A percentile compares a stretch with the other conserved stretches of the same genome.
Conservation (phyloP, 1,284 basidiomycete genomes). For the Tetrapyrgos nigripes region DNA sequence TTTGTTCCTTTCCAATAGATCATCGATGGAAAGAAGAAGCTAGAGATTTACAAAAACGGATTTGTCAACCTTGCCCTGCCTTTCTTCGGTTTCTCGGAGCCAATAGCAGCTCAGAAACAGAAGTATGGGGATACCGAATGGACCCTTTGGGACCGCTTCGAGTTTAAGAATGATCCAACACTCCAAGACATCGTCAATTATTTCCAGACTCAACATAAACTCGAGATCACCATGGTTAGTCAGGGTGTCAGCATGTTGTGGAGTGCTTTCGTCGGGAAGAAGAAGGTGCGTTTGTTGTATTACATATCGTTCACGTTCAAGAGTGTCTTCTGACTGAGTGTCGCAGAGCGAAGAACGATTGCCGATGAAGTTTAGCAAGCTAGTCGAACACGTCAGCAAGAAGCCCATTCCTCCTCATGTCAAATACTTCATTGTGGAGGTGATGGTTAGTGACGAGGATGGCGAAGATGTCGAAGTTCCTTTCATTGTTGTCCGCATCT, state of each 20-base stretch:
- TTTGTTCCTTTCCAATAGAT: slow-evolving; percentile 57
- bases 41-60: slow-evolving; percentile 98
- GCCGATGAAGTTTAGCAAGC: slow-evolving; percentile 87
- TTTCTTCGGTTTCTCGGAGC: slow-evolving; percentile 99
- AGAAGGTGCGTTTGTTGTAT: slow-evolving; percentile 71
- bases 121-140: slow-evolving; percentile 91
- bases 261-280: slow-evolving; percentile 91
- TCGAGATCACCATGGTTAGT: slow-evolving; percentile 95
- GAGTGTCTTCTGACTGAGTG: slow-evolving; percentile 12
- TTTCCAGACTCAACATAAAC: slow-evolving; percentile 87
- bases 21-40: slow-evolving; percentile 92
- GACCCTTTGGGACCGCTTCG: slow-evolving; percentile 99
- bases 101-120: slow-evolving; percentile 90
- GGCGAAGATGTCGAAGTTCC: slow-evolving; percentile 90
- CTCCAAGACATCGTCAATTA: slow-evolving; percentile 86
- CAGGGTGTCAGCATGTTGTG: slow-evolving; percentile 98
- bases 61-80: slow-evolving; percentile 98
- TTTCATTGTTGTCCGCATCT: slow-evolving; percentile 70
- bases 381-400: slow-evolving; percentile 95
- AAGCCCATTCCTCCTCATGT: slow-evolving; percentile 84
- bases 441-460: slow-evolving; percentile 92
- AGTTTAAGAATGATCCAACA: slow-evolving; percentile 90
- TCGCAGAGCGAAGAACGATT: slow-evolving; percentile 84
- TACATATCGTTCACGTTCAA: neutral
- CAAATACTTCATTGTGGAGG: slow-evolving; percentile 89